phyloP scores from a whole-genome alignment of 1,139 yeast genomes.

The Taphrina betulina region DNA sequence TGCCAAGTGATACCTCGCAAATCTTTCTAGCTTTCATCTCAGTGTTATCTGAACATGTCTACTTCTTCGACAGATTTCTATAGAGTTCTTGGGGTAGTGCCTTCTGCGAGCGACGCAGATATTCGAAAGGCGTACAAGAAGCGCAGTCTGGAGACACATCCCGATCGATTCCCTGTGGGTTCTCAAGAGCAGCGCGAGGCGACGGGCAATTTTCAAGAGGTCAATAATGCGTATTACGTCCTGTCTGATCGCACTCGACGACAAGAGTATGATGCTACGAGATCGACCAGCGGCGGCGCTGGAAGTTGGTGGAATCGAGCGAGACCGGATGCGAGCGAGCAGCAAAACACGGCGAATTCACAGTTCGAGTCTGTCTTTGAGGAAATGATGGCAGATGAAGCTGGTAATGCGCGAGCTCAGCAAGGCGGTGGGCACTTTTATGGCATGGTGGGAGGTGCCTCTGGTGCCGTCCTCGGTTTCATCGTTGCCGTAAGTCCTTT shows the following conservation, averaged over 20 bases:
- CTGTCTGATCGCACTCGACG: conserved; percentile 38
- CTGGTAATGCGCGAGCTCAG: conserved; percentile 1
- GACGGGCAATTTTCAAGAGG: conserved; percentile 37
- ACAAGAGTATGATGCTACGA: conserved; percentile 36
- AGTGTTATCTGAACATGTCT: no score
- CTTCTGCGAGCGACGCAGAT: conserved; percentile 61
- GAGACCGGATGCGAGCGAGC: conserved; percentile 16
- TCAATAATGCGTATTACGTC: conserved; percentile 39
- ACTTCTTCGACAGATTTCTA: conserved; percentile 44
- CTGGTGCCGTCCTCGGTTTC: conserved; percentile 39
- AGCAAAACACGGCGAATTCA: conserved; percentile 32
- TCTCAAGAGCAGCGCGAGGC: conserved; percentile 37
- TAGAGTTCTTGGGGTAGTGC: conserved; percentile 60
- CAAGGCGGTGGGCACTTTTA: conserved; percentile 31
- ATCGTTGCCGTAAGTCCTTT: conserved; percentile 26
- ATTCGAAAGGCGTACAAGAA: conserved; percentile 70
- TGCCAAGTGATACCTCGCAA: no score
- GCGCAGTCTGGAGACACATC: conserved; percentile 39
- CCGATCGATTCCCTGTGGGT: conserved; percentile 38
- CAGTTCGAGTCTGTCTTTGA: conserved; percentile 39
- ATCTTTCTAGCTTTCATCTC: no score
- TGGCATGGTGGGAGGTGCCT: conserved; percentile 36
- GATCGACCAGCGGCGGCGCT: conserved; percentile 24
- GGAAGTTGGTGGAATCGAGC: conserved; percentile 32
- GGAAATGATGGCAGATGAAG: conserved; percentile 38